Base-by-base conservation (phyloP, 2,329 filamentous ascomycete genomes). In the Thermomyces lanuginosus region DNA sequence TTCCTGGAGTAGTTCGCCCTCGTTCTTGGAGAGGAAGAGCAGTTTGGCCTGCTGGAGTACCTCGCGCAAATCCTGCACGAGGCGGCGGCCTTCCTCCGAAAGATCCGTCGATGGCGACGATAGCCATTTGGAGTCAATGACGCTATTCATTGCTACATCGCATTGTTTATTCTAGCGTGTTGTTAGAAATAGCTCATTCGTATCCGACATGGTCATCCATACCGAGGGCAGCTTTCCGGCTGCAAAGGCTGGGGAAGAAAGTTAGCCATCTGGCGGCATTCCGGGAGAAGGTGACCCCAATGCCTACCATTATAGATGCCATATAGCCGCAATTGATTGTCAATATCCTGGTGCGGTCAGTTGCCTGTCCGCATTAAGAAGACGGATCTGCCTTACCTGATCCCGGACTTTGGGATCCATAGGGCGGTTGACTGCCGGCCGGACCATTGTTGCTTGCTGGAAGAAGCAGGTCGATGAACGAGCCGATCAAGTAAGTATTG, bases 301-400 rank as follows among this genome's bases (percentile, higher is more conserved):
- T 9, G 31, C 37, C 34, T 37, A 73, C 69, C 69, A 40, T 66
- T 61, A 56, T 75, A 69, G 54, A 95, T 93, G 46, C 86, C 89
- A 46, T 91, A 98, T 19, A 95, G 58, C 57, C 93, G 84, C 27
- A 98, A 73, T 64, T 98, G 98, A 51, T 74, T 72, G 57, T 89
- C 89, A 57, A 95, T 76, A 51, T 92, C 70, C 47, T 60, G 28
- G 23, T n/a, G 16, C 10, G 7, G 29, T 45, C 12, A 44, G 34
- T 27, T 16, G 11, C 12, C 7, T 10, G 19, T 12, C 6, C 10
- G 16, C 7, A 3, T 17, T 11, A 16, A 16, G n/a, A 7, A 6
- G 30, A 14, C 18, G n/a, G 2, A 27, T 11, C 6, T 16, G 15
- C 28, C 45, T 28, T 39, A 58, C 75, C 40, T 67, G 68, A 61